Evolutionary conservation across 2,329 filamentous ascomycete species (phyloP), one percentile per base, ranked within the genome.

Genomic region (Pseudogymnoascus sp.): DNA sequence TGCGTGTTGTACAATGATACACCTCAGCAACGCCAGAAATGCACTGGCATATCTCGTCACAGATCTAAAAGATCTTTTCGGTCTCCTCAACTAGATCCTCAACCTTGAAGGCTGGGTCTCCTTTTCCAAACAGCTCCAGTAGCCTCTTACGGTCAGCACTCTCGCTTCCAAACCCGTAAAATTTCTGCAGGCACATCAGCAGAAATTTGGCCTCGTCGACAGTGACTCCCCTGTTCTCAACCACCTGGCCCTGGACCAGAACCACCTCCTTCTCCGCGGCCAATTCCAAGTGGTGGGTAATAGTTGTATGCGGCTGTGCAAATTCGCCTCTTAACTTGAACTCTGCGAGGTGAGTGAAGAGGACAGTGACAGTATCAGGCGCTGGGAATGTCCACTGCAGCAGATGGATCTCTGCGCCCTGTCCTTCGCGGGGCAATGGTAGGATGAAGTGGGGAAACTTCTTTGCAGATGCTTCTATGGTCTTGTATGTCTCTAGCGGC

Each of bases 341-440:
- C 74, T 97, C 91, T 14, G 91, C 93, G 34, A 99, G 82, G 72
- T 95, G 90, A 0, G 95, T 99, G 78, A 99, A 97, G 36, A 99
- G 86, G 5, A 97, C 88, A 0, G 89, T 91, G 64, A 84, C 85
- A 3, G 86, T 88, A 65, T 82, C 34, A 78, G 81, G 79, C 0
- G 86, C 82, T 65, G 96, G 93, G 76, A 96, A 97, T 0, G 89
- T 90, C 91, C 96, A 99, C 77, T 99, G 93, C 66, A 99, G 77
- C 75, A 96, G 96, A 77, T 99, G 95, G 53, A 99, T 92, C 76
- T 97, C 95, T 56, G 92, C 91, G 61, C 90, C 91, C 66, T 84
- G 79, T 2, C 76, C 75, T 60, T 73, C 80, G 75, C 84, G 90
- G 68, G 90, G 90, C 5, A 97, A 83, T 0, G 95, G 95, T 1